Base-by-base conservation (phyloP, 169 alveolate genomes). In the Plasmodium knowlesi region DNA sequence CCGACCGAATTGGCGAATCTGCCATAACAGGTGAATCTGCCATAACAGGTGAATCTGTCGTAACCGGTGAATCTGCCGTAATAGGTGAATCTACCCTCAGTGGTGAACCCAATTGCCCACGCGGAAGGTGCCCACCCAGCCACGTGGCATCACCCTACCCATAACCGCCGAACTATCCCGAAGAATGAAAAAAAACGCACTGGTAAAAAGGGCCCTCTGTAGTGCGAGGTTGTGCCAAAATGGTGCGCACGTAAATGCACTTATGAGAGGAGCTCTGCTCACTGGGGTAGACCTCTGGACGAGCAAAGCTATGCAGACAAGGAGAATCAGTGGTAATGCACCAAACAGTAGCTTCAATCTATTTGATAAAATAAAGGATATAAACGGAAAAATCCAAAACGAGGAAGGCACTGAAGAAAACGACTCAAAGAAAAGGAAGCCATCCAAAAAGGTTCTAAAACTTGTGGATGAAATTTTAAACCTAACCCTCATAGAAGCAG, bases 401-500 rank as follows among this genome's bases (percentile, higher is more conserved):
- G 93, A 85, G 30, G 41, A 16, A 41, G 82, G 25, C 43, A 67
- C 22, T 67, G 78, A 83, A 9, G 81, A 79, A 30, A 39, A 6
- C 30, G 54, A 32, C 25, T 37, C 32, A 28, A 50, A 82, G 54
- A 73, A 50, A 73, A 72, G 84, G 41, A 82, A 92, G 37, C 88
- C 94, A 30, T 74, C 80, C 57, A 85, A 85, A 53, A 85, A 97
- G 96, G 98, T 97, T 22, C 30, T 97, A 37, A 92, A 95, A 2
- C 85, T 97, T 74, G 98, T 96, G 2, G 98, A 97, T 78, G 98
- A 97, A 93, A 96, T 97, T 25, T 89, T 97, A 67, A 95, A 92
- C 73, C 89, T 97, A 80, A 95, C 98, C 10, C 93, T 97, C 57
- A 97, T 97, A 2, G 98, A 97, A 83, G 98, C 98, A 32, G 98